Percentiles rank a stretch among this genome's conserved stretches.
Evolutionary conservation across 768 basidiomycete species (phyloP).

Genomic region (Piloderma croceum): DNA sequence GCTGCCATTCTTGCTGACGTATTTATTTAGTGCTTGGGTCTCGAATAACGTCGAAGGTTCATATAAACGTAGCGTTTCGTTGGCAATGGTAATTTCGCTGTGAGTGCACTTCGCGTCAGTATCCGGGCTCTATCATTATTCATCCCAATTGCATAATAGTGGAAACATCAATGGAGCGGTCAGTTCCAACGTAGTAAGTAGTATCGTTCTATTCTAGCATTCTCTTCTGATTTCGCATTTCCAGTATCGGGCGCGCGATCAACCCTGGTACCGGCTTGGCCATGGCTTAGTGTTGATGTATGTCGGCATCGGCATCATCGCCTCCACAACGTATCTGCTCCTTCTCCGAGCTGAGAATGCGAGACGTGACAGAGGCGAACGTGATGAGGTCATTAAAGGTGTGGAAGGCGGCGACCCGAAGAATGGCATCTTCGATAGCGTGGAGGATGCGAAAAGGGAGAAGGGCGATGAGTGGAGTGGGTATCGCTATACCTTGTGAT

Average conservation of each 20-base stretch:
- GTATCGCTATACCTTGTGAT: constrained; percentile 60
- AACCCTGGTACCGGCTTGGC: constrained; percentile 60
- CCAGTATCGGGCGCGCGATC: constrained; percentile 59
- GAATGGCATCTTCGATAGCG: constrained; percentile 53
- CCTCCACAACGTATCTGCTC: constrained; percentile 36
- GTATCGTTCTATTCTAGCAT: background rate
- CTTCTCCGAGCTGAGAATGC: constrained; percentile 56
- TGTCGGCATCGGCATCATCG: constrained; percentile 56
- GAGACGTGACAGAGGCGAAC: constrained; percentile 60
- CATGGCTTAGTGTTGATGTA: constrained; percentile 69
- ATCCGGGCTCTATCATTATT: background rate
- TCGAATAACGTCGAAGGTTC: constrained; percentile 71
- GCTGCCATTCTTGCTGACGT: background rate
- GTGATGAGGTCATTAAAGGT: constrained; percentile 62
- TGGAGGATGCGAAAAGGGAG: constrained; percentile 60
- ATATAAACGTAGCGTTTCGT: constrained; percentile 68
- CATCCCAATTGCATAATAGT: constrained; percentile 24
- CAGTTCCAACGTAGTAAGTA: constrained; percentile 64
- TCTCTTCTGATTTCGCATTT: background rate
- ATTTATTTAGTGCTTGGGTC: constrained; percentile 39
- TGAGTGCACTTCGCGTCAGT: constrained; percentile 23
- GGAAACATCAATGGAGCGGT: constrained; percentile 77
- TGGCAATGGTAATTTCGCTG: constrained; percentile 67
- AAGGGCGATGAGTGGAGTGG: constrained; percentile 76
- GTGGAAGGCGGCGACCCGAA: constrained; percentile 32